Conservation (phyloP, 2,329 filamentous ascomycete genomes). For the Basipetospora chlamydospora region DNA sequence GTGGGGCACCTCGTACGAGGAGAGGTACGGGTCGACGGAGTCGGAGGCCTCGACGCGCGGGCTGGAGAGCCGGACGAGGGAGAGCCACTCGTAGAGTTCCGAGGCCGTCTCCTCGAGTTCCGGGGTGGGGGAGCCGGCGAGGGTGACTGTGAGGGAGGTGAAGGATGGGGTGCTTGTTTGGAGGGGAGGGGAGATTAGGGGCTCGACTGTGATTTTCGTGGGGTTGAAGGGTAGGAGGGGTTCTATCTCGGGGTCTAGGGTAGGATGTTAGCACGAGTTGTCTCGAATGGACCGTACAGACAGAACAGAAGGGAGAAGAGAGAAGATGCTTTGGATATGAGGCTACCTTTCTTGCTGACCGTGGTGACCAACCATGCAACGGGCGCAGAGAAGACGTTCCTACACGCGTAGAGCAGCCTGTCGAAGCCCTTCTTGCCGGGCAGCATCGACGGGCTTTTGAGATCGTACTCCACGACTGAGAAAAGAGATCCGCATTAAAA, state of each 20-base stretch:
- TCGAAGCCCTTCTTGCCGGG: constrained; percentile 75
- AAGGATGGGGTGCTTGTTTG: constrained; percentile 11
- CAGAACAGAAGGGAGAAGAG: no score
- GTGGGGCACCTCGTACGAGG: constrained; percentile 47
- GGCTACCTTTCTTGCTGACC: constrained; percentile 9
- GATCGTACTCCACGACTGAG: constrained; percentile 58
- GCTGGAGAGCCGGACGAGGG: constrained; percentile 50
- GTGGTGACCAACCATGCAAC: constrained; percentile 65
- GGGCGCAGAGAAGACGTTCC: constrained; percentile 55
- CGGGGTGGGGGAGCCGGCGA: constrained; percentile 23
- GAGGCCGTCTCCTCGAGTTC: constrained; percentile 48
- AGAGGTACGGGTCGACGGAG: constrained; percentile 52
- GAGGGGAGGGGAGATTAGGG: constrained; percentile 12
- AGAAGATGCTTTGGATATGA: no score
- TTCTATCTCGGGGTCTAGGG: constrained; percentile 31
- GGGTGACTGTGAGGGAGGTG: constrained; percentile 10
- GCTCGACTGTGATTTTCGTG: constrained; percentile 23
- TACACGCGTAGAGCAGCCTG: constrained; percentile 61
- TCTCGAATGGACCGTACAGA: no score
- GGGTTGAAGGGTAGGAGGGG: constrained; percentile 32
- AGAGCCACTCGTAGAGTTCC: constrained; percentile 61
- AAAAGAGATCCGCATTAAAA: no score
- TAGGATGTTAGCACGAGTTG: no score
- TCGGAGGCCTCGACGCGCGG: constrained; percentile 45
- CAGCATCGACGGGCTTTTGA: constrained; percentile 61